These are phyloP conservation scores for Nannochloris sp. DNA, from an alignment of 139 green algal species.

Conservation along the genomic window DNA sequence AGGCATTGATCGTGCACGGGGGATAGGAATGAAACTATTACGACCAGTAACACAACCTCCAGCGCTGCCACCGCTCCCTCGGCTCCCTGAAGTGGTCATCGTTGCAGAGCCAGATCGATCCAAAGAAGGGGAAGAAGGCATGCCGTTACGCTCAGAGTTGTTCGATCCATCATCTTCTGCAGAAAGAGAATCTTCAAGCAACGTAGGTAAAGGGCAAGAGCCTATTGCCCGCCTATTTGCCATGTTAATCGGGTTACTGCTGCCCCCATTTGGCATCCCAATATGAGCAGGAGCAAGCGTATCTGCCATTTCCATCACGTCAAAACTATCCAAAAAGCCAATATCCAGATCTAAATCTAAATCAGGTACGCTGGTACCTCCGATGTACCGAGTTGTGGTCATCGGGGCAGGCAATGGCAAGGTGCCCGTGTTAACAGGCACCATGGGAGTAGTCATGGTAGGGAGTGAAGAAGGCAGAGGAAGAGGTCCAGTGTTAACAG, in stretches of 20 bases:
- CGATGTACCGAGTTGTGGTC: neutral
- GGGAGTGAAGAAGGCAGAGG: neutral
- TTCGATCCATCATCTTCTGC: conserved; percentile 4
- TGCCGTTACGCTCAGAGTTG: neutral
- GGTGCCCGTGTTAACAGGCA: neutral
- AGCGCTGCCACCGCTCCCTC: neutral
- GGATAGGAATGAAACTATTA: neutral
- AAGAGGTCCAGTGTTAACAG: neutral
- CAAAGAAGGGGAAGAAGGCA: neutral
- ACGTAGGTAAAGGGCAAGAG: conserved; percentile 2
- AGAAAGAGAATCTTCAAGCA: conserved; percentile 2
- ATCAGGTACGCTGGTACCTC: too few relatives aligned
- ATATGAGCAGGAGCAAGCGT: neutral
- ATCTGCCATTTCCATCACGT: conserved; percentile 13
- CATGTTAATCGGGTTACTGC: neutral
- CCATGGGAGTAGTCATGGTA: too few relatives aligned
- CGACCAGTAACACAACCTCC: too few relatives aligned
- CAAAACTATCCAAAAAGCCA: conserved; percentile 3
- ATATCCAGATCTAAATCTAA: neutral
- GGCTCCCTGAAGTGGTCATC: neutral
- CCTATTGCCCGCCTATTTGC: neutral
- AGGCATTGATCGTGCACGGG: neutral
- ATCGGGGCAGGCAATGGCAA: neutral
- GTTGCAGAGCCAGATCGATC: neutral
- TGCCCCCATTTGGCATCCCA: neutral